These are phyloP conservation scores for Aspergillus tanneri DNA, from an alignment of 2,329 filamentous ascomycete genomes.

Conservation along the genomic window DNA sequence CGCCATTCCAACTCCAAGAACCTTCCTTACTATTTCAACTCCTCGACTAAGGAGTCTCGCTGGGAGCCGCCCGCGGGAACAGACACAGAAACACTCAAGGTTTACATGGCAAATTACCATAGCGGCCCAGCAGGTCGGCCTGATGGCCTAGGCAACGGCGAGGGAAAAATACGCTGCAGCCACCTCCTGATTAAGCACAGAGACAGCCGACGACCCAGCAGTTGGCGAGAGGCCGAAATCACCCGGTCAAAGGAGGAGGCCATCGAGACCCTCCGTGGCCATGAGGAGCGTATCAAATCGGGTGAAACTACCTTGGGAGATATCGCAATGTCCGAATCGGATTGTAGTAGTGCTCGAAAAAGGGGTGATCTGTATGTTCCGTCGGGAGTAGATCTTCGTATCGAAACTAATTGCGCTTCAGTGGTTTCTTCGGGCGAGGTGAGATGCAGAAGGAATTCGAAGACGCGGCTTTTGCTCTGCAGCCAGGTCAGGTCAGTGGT, in stretches of 20 bases:
- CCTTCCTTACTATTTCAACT: slow-evolving; percentile 98
- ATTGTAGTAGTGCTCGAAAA: slow-evolving; percentile 94
- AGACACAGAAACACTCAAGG: slow-evolving; percentile 87
- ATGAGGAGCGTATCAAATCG: slow-evolving; percentile 73
- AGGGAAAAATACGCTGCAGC: slow-evolving; percentile 87
- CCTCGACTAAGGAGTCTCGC: slow-evolving; percentile 77
- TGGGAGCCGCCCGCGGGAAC: slow-evolving; percentile 92
- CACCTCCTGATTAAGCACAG: slow-evolving; percentile 93
- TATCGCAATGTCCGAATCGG: slow-evolving; percentile 82
- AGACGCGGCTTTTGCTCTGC: slow-evolving; percentile 86
- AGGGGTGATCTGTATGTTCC: slow-evolving; percentile 73
- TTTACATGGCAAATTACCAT: slow-evolving; percentile 89
- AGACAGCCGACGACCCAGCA: slow-evolving; percentile 82
- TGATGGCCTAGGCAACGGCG: slow-evolving; percentile 45
- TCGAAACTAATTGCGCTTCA: slow-evolving; percentile 32
- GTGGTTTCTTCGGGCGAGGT: slow-evolving; percentile 85
- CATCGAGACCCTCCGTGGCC: slow-evolving; percentile 67
- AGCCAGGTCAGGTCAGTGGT: slow-evolving; percentile 80
- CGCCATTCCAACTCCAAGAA: slow-evolving; percentile 98
- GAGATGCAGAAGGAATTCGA: slow-evolving; percentile 99
- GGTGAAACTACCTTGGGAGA: slow-evolving; percentile 72
- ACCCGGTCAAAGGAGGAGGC: slow-evolving; percentile 87
- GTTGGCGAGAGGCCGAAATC: slow-evolving; percentile 89
- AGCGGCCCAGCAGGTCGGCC: slow-evolving; percentile 50
- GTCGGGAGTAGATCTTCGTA: neutral